Percentiles rank a stretch among this genome's conserved stretches.
Conservation (phyloP, 345 rosid genomes). For the Populus deltoides region DNA sequence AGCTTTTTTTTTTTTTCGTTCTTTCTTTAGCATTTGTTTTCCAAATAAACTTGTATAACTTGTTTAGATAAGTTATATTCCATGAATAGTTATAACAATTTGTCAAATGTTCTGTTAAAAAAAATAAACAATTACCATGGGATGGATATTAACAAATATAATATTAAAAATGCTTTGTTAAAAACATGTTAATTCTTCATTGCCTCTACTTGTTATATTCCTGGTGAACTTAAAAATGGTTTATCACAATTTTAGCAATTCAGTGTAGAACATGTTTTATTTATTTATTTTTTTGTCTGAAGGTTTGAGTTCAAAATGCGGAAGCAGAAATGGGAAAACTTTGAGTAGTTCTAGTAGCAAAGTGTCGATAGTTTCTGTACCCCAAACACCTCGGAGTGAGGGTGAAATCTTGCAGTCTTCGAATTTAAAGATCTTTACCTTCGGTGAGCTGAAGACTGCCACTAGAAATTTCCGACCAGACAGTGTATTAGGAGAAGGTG, state of each 20-base stretch:
- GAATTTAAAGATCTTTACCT: constrained; percentile 21
- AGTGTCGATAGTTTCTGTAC: constrained; percentile 14
- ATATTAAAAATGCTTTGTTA: no score
- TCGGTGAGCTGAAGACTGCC: constrained; percentile 21
- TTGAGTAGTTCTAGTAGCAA: constrained; percentile 24
- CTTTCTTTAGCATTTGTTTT: not conserved
- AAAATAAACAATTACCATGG: not conserved
- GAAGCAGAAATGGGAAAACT: constrained; percentile 49
- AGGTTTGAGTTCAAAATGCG: constrained; percentile 65
- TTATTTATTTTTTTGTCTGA: not conserved
- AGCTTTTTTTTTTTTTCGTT: not conserved
- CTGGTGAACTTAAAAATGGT: not conserved
- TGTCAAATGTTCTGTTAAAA: not conserved
- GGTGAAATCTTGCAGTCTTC: constrained; percentile 30
- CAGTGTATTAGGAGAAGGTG: constrained; percentile 30
- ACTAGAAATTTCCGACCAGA: constrained; percentile 30
- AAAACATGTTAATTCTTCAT: no score
- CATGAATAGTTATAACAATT: not conserved
- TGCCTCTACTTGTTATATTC: not conserved
- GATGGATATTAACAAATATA: not conserved
- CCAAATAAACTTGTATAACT: not conserved
- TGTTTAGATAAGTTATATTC: no score
- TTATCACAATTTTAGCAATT: not conserved
- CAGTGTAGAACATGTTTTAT: not conserved
- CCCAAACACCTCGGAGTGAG: constrained; percentile 28